A percentile compares a stretch with the other conserved stretches of the same genome.
These are phyloP conservation scores for Leccinum sublutescens DNA, from an alignment of 768 basidiomycete genomes.

Conservation along the genomic window DNA sequence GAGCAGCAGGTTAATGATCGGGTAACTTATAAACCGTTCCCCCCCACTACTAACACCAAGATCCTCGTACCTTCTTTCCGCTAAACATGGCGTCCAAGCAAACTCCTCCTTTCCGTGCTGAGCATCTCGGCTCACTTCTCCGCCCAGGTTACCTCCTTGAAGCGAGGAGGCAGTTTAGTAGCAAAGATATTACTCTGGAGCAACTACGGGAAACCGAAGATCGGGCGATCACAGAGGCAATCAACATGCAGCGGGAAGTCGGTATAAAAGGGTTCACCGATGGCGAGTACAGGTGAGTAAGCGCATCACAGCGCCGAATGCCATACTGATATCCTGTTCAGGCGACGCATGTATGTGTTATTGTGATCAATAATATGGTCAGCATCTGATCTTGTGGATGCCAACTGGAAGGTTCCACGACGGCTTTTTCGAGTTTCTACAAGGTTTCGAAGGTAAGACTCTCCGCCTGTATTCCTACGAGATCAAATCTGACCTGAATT, in stretches of 20 bases:
- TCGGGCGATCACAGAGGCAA: constrained; percentile 35
- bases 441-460: not conserved
- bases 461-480: not conserved
- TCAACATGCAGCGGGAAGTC: constrained; percentile 38
- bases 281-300: constrained; percentile 39
- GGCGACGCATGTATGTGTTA: not conserved
- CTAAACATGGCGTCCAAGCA: constrained; percentile 21
- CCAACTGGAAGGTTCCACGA: not conserved
- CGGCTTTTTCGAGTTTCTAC: not conserved
- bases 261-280: constrained; percentile 44
- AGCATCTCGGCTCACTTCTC: constrained; percentile 46
- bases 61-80: not conserved
- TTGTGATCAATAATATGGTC: not conserved
- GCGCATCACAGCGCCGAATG: constrained; percentile 4
- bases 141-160: constrained; percentile 40
- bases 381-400: not conserved
- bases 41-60: not conserved
- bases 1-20: not conserved
- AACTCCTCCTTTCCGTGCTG: constrained; percentile 44
- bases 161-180: constrained; percentile 36
- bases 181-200: constrained; percentile 31
- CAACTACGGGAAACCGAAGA: constrained; percentile 40
- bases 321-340: not conserved
- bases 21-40: not conserved
- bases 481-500: not conserved